phyloP scores from a whole-genome alignment of 129 eudicot genomes.

The Helianthus annuus region HanXRQr2.0-SUNRISE NC_035433.2:148230569-148231068 shows the following conservation, averaged over 20 bases:
- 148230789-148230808: neutral
- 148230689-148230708: constrained; percentile 16
- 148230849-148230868: constrained; percentile 6
- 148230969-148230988: no score
- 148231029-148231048: no score
- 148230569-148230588: constrained; percentile 14
- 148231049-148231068: no score
- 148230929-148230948: neutral
- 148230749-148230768: constrained; percentile 1
- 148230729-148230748: constrained; percentile 10
- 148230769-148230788: constrained; percentile 19
- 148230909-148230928: neutral
- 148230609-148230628: constrained; percentile 19
- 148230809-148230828: neutral
- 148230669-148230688: neutral
- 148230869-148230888: neutral
- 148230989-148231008: no score
- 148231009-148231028: no score
- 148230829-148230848: no score
- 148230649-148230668: constrained; percentile 8
- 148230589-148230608: constrained; percentile 30
- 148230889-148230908: neutral
- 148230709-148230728: constrained; percentile 15
- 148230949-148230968: no score
- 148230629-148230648: constrained; percentile 2